Conservation (phyloP, 352 stramenopile genomes). For the Aphanomyces invadans region DNA sequence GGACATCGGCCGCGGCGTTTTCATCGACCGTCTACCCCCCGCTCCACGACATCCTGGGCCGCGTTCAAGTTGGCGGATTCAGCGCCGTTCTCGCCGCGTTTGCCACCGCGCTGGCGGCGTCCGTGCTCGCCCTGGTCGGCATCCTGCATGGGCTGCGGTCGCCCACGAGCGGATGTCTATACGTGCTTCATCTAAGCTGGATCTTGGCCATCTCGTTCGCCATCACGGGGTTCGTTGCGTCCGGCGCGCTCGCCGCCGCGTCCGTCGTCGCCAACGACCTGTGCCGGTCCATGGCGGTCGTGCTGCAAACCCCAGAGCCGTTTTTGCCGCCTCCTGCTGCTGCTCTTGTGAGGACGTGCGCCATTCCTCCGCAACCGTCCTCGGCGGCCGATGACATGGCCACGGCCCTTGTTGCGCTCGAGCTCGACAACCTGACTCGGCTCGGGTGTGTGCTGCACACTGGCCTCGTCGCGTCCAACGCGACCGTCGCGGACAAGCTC, state of each 20-base stretch:
- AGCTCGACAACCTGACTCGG: neutral
- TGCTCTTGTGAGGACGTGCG: neutral
- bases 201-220: neutral
- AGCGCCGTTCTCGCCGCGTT: neutral
- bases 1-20: neutral
- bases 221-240: neutral
- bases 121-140: neutral
- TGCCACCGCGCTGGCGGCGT: neutral
- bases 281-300: neutral
- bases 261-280: neutral
- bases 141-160: neutral
- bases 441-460: neutral
- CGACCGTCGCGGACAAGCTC: neutral
- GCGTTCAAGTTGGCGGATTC: neutral
- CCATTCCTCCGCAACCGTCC: neutral
- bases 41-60: neutral
- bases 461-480: neutral
- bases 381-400: neutral
- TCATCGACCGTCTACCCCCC: neutral
- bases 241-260: neutral
- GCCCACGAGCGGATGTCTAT: neutral
- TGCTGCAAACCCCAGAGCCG: neutral
- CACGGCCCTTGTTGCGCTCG: neutral
- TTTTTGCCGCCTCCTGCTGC: neutral
- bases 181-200: slow-evolving; percentile 5